Evolutionary conservation across 1,284 basidiomycete species (phyloP).

Genomic region (Naganishia sp.): DNA sequence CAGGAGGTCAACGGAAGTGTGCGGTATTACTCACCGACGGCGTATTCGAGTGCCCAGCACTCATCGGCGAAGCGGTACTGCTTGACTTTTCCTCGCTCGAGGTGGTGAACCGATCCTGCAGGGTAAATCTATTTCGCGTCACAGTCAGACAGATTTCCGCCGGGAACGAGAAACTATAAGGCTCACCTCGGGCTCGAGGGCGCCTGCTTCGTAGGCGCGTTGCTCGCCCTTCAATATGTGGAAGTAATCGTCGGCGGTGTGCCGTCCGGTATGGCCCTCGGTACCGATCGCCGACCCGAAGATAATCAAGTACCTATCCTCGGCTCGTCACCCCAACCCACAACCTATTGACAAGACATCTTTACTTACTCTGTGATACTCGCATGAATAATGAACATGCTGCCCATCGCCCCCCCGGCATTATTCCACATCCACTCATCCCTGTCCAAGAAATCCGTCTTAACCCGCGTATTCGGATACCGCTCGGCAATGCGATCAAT

Average conservation of each 20-base stretch:
- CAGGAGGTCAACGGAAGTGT: background rate
- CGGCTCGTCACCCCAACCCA: background rate
- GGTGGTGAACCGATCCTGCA: constrained; percentile 79
- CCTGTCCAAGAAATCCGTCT: constrained; percentile 60
- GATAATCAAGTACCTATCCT: constrained; percentile 64
- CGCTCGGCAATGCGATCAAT: constrained; percentile 69
- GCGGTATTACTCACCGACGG: constrained; percentile 65
- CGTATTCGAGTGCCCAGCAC: constrained; percentile 94
- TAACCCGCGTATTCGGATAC: constrained; percentile 64
- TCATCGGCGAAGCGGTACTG: constrained; percentile 98
- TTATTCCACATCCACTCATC: constrained; percentile 96
- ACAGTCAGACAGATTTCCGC: too few species aligned
- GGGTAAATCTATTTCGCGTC: constrained; percentile 60
- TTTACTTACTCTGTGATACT: constrained; percentile 86
- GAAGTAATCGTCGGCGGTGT: constrained; percentile 93
- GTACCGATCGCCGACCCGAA: constrained; percentile 96
- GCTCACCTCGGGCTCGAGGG: constrained; percentile 70
- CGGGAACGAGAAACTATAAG: background rate
- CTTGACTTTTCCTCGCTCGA: constrained; percentile 80
- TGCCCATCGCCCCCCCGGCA: constrained; percentile 95
- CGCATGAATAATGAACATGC: constrained; percentile 94
- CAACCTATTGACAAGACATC: background rate
- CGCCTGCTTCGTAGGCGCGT: constrained; percentile 82
- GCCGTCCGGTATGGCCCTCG: constrained; percentile 90
- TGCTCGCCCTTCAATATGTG: constrained; percentile 91